Evolutionary conservation across 352 stramenopile genomes (phyloP).

Genomic region (Halophytophthora batemanensis): DNA sequence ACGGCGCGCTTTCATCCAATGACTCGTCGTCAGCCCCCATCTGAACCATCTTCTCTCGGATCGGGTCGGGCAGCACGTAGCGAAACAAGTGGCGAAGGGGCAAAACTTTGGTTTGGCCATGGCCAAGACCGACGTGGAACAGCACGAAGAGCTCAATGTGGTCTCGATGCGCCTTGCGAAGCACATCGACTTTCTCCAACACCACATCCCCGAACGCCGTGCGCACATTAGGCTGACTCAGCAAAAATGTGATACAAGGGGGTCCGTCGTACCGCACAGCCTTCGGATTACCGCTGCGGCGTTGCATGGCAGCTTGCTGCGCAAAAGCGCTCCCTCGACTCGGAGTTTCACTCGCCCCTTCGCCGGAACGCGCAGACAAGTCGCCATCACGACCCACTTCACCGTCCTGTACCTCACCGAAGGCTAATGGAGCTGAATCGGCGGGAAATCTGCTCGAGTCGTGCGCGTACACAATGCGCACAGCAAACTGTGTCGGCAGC

Average conservation of each 20-base stretch:
- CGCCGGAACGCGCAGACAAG: slow-evolving; percentile 2
- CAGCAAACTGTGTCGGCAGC: slow-evolving; percentile 61
- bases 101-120: slow-evolving; percentile 51
- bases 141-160: slow-evolving; percentile 73
- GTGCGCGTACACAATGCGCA: slow-evolving; percentile 55
- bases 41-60: slow-evolving; percentile 58
- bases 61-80: slow-evolving; percentile 58
- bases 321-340: slow-evolving; percentile 20
- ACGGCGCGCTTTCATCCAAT: slow-evolving; percentile 60
- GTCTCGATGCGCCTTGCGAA: slow-evolving; percentile 47
- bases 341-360: slow-evolving; percentile 4
- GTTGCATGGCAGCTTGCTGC: slow-evolving; percentile 10
- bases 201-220: slow-evolving; percentile 78
- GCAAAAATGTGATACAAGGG: slow-evolving; percentile 57
- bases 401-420: slow-evolving; percentile 19
- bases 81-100: slow-evolving; percentile 73
- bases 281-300: slow-evolving; percentile 33
- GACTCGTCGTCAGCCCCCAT: slow-evolving; percentile 74
- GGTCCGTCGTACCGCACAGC: slow-evolving; percentile 67
- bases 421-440: slow-evolving; percentile 22
- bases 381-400: slow-evolving; percentile 8
- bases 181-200: slow-evolving; percentile 82
- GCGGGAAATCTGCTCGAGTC: slow-evolving; percentile 47
- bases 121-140: slow-evolving; percentile 66
- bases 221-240: slow-evolving; percentile 58